Evolutionary conservation across 495 filamentous ascomycete species (phyloP).

Genomic region (Trichoderma asperelloides): DNA sequence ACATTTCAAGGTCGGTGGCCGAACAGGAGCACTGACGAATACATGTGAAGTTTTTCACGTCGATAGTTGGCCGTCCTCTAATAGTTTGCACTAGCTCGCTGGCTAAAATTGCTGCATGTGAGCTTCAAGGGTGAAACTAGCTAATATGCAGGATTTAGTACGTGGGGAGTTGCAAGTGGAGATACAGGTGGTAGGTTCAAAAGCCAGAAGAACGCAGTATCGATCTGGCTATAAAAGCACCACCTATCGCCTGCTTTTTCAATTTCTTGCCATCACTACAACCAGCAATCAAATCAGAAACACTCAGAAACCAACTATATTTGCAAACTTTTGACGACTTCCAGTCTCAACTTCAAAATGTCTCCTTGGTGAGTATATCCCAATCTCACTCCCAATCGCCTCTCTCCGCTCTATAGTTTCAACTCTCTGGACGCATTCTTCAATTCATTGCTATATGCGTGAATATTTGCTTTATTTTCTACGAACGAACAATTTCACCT

Average conservation of each 20-base stretch:
- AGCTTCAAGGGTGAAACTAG: not conserved
- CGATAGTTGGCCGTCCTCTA: not conserved
- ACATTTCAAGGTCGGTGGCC: not conserved
- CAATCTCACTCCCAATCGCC: no score
- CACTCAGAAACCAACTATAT: not conserved
- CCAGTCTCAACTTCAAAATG: slow-evolving; percentile 2
- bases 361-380: not conserved
- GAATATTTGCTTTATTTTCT: not conserved
- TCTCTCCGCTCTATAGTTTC: no score
- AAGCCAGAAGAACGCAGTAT: no score
- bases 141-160: not conserved
- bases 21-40: not conserved
- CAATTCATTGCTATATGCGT: not conserved
- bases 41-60: not conserved
- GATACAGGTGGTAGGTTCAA: not conserved
- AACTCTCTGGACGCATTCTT: not conserved
- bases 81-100: not conserved
- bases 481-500: not conserved
- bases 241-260: not conserved
- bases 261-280: not conserved
- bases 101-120: not conserved
- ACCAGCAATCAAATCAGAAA: not conserved
- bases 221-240: not conserved
- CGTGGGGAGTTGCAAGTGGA: not conserved
- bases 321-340: not conserved